phyloP scores from a whole-genome alignment of 805 yeast genomes.

The Candida peoriensis region DNA sequence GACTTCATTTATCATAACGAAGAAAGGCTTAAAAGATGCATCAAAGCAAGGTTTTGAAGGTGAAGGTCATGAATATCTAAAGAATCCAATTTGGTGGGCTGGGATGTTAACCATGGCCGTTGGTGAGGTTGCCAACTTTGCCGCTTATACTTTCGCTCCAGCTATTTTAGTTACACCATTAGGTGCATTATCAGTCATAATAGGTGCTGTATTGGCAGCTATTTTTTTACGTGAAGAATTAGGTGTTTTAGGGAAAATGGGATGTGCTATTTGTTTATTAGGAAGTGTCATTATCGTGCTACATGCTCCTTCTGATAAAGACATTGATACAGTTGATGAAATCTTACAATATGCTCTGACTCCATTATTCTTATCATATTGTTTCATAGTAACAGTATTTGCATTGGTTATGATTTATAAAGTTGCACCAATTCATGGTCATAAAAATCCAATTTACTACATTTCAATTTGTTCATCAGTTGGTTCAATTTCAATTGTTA shows the following conservation, averaged over 20 bases:
- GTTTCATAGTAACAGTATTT: conserved; percentile 56
- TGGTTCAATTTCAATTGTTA: conserved; percentile 86
- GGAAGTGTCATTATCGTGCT: conserved; percentile 85
- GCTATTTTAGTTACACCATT: conserved; percentile 88
- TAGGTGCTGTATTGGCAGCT: conserved; percentile 88
- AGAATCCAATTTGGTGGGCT: conserved; percentile 91
- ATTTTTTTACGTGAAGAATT: conserved; percentile 79
- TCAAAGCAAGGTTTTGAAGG: conserved; percentile 60
- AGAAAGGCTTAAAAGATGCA: conserved; percentile 76
- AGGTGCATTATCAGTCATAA: conserved; percentile 85
- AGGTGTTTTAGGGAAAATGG: conserved; percentile 85
- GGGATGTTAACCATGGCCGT: conserved; percentile 88
- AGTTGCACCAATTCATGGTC: conserved; percentile 77
- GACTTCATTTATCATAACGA: conserved; percentile 82
- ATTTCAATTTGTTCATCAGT: conserved; percentile 86
- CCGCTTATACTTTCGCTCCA: conserved; percentile 94
- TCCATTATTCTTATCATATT: conserved; percentile 71
- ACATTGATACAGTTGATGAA: conserved; percentile 82
- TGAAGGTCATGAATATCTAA: conserved; percentile 72
- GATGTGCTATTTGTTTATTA: conserved; percentile 84
- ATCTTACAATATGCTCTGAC: conserved; percentile 73
- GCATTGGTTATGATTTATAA: conserved; percentile 75
- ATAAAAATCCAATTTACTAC: conserved; percentile 81
- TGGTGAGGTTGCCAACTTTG: conserved; percentile 89
- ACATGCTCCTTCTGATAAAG: conserved; percentile 95